Evolutionary conservation across 108 stramenopile species (phyloP).

Genomic region (Chaetoceros tenuissimus): DNA sequence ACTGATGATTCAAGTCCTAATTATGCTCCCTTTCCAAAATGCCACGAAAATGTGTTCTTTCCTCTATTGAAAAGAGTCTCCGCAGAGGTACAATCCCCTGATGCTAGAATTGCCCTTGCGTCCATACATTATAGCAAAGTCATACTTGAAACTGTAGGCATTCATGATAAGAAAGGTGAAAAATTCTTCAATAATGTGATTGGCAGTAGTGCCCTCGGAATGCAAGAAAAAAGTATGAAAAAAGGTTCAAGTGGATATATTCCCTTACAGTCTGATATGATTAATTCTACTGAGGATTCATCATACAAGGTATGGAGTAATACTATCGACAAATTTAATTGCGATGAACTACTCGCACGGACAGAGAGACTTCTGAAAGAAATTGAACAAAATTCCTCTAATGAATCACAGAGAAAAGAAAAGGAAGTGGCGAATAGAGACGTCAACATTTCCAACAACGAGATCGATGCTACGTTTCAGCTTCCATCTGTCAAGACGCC

Average conservation of each 20-base stretch:
- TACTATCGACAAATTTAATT: neutral
- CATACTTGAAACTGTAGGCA: slow-evolving; percentile 60
- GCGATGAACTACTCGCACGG: slow-evolving; percentile 29
- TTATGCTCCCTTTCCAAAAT: slow-evolving; percentile 42
- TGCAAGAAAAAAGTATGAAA: slow-evolving; percentile 3
- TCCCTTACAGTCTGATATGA: neutral
- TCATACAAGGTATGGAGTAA: neutral
- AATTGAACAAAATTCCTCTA: slow-evolving; percentile 54
- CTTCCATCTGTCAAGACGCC: slow-evolving; percentile 10
- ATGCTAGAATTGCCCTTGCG: slow-evolving; percentile 80
- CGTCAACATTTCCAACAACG: neutral
- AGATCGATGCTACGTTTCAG: neutral
- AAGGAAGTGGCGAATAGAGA: neutral
- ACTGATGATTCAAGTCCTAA: slow-evolving; percentile 1
- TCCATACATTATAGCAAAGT: slow-evolving; percentile 69
- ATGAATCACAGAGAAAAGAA: neutral
- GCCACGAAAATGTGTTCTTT: slow-evolving; percentile 43
- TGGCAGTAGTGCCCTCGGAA: slow-evolving; percentile 28
- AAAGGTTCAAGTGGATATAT: slow-evolving; percentile 1
- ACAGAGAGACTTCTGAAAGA: slow-evolving; percentile 31
- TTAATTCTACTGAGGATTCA: slow-evolving; percentile 1
- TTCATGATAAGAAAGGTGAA: slow-evolving; percentile 62
- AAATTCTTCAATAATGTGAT: slow-evolving; percentile 50
- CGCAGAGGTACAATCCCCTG: slow-evolving; percentile 58
- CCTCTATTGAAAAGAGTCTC: slow-evolving; percentile 49